Base-by-base conservation (phyloP, 345 rosid species). In the Euphorbia peplus region DNA sequence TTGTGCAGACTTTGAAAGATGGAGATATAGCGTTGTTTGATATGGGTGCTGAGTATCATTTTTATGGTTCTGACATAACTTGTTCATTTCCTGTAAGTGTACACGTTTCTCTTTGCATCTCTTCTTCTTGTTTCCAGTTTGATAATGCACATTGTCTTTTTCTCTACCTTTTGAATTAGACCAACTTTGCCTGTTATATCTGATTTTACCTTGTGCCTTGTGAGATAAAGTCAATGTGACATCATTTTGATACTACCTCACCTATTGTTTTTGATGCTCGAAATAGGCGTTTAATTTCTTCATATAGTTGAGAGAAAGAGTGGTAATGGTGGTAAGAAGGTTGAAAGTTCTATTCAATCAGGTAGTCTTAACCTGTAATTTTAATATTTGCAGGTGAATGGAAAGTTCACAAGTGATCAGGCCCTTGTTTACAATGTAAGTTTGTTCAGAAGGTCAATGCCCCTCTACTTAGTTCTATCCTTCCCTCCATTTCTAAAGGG, bases 21-120 rank as follows among this genome's bases (percentile, higher is more conserved):
- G 97, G 97, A 75, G 96, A 89, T 74, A 82, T 90, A 86, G 93
- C 97, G 66, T 85, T 93, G 83, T 86, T 93, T 74, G 98, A 93
- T 78, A 93, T 93, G 98, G 97, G 98, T 75, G 97, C 86, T 60
- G 98, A 93, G 76, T 87, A 87, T 79, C 82, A 81, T 70, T 93
- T 93, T 81, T 93, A 88, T 76, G 98, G 91, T 5, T 93, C 98
- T 79, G 98, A 90, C 76, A 93, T 90, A 78, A 90, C 98, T 15
- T 93, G 98, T 78, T 85, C 98, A 75, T 93, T 85, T 72, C 98
- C 98, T 32, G 98, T 93, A 73, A 84, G 96, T 74, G 73, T 47
- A 24, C 46, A 35, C 61, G 21, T 66, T 62, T 61, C 37, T 24
- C 28, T 21, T 52, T 48, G 28, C 37, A 22, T 35, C 16, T 24